A percentile compares a stretch with the other conserved stretches of the same genome.
phyloP scores from a whole-genome alignment of 2,329 filamentous ascomycete species.

The Calonectria crousiana region DNA sequence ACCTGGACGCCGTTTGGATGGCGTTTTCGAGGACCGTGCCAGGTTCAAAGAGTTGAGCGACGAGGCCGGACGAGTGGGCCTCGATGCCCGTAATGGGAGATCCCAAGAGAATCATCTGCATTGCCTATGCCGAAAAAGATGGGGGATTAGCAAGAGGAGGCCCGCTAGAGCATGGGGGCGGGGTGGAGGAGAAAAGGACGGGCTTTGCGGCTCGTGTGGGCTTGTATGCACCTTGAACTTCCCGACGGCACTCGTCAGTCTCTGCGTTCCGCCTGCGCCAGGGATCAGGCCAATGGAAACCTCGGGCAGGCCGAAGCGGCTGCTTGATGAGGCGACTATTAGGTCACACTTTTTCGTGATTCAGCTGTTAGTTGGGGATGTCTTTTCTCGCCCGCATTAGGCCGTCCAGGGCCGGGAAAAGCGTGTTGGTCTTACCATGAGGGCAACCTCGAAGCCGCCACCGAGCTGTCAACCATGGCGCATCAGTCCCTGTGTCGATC shows the following conservation, averaged over 20 bases:
- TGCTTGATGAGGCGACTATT: constrained; percentile 50
- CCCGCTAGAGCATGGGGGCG: not conserved
- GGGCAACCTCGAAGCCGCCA: constrained; percentile 63
- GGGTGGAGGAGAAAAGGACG: no score
- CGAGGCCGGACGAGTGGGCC: constrained; percentile 42
- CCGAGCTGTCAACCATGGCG: constrained; percentile 53
- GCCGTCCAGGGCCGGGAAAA: not conserved
- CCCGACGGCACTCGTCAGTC: constrained; percentile 55
- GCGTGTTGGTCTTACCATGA: constrained; percentile 52
- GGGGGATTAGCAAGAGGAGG: not conserved
- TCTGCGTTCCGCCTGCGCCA: constrained; percentile 55
- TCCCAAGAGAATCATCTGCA: constrained; percentile 49
- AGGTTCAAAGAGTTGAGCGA: constrained; percentile 43
- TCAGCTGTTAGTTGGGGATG: not conserved
- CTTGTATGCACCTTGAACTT: constrained; percentile 52
- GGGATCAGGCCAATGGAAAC: constrained; percentile 56
- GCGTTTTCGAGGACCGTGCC: constrained; percentile 44
- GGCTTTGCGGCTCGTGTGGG: not conserved
- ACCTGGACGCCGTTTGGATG: constrained; percentile 38
- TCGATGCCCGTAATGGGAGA: constrained; percentile 42
- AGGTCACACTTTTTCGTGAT: constrained; percentile 50
- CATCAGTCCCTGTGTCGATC: constrained; percentile 23
- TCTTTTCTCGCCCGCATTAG: not conserved
- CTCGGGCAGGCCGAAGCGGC: constrained; percentile 56
- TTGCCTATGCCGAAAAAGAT: constrained; percentile 39